These are phyloP conservation scores for Neoascochyta sp. DNA, from an alignment of 2,329 filamentous ascomycete species.

Conservation along the genomic window DNA sequence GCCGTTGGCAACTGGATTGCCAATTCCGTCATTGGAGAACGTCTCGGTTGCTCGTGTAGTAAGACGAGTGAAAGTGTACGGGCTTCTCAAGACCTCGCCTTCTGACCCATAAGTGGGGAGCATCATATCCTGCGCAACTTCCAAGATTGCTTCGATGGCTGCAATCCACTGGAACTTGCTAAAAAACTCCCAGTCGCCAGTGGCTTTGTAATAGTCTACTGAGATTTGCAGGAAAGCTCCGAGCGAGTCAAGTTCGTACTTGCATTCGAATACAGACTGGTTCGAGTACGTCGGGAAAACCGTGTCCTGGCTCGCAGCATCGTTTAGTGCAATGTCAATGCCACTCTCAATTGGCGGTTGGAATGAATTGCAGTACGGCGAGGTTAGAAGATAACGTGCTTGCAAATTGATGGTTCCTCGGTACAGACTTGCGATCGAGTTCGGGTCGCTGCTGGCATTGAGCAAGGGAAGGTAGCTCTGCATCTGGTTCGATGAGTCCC, in stretches of 20 bases:
- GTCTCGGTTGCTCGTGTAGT: constrained; percentile 48
- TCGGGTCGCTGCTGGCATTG: constrained; percentile 49
- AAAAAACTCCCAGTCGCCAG: constrained; percentile 49
- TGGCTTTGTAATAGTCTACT: constrained; percentile 49
- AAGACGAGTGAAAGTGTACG: constrained; percentile 46
- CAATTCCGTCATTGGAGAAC: constrained; percentile 51
- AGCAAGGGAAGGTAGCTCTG: constrained; percentile 65
- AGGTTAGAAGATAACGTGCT: constrained; percentile 62
- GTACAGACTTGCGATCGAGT: constrained; percentile 64
- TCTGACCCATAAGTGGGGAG: constrained; percentile 48
- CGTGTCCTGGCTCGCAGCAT: constrained; percentile 38
- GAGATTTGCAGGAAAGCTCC: constrained; percentile 51
- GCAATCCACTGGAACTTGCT: constrained; percentile 47
- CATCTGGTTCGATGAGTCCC: constrained; percentile 63
- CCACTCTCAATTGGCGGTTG: constrained; percentile 50
- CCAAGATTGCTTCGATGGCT: constrained; percentile 45
- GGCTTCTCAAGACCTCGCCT: constrained; percentile 43
- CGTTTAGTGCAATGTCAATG: constrained; percentile 40
- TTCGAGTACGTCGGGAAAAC: constrained; percentile 45
- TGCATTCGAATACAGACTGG: constrained; percentile 50
- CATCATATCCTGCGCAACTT: constrained; percentile 47
- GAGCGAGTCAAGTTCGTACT: constrained; percentile 53
- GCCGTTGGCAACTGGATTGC: constrained; percentile 48
- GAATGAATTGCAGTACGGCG: constrained; percentile 54
- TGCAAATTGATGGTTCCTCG: constrained; percentile 70